These are phyloP conservation scores for Kwoniella europaea DNA, from an alignment of 768 basidiomycete species.

Conservation along the genomic window DNA sequence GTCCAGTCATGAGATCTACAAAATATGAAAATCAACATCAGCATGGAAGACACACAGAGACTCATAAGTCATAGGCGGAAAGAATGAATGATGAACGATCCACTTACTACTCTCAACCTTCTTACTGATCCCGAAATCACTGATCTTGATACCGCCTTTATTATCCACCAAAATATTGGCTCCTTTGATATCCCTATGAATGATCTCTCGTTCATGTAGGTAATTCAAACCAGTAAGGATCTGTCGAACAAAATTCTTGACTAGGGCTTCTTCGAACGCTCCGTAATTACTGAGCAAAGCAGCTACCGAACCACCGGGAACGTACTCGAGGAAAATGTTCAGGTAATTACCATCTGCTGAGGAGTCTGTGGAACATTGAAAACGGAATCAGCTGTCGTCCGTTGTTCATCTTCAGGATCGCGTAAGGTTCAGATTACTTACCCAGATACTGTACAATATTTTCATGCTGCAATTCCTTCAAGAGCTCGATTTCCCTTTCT, in stretches of 20 bases:
- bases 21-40: background rate
- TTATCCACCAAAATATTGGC: slow-evolving; percentile 98
- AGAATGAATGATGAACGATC: background rate
- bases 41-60: background rate
- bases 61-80: background rate
- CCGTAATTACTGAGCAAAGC: slow-evolving; percentile 87
- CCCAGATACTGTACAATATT: slow-evolving; percentile 97
- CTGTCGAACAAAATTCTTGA: slow-evolving; percentile 89
- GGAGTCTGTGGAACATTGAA: slow-evolving; percentile 69
- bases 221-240: slow-evolving; percentile 87
- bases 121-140: slow-evolving; percentile 97
- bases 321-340: slow-evolving; percentile 97
- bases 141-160: slow-evolving; percentile 96
- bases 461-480: slow-evolving; percentile 95
- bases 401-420: background rate
- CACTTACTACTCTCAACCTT: slow-evolving; percentile 92
- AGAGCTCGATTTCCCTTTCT: slow-evolving; percentile 91
- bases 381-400: background rate
- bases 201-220: slow-evolving; percentile 89
- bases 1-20: slow-evolving; percentile 60
- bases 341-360: slow-evolving; percentile 86
- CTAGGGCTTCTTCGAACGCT: slow-evolving; percentile 89
- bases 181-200: slow-evolving; percentile 98
- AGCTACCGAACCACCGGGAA: slow-evolving; percentile 91
- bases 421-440: slow-evolving; percentile 60